Evolutionary conservation across 768 basidiomycete species (phyloP).

Genomic region (Lactarius akahatsu): DNA sequence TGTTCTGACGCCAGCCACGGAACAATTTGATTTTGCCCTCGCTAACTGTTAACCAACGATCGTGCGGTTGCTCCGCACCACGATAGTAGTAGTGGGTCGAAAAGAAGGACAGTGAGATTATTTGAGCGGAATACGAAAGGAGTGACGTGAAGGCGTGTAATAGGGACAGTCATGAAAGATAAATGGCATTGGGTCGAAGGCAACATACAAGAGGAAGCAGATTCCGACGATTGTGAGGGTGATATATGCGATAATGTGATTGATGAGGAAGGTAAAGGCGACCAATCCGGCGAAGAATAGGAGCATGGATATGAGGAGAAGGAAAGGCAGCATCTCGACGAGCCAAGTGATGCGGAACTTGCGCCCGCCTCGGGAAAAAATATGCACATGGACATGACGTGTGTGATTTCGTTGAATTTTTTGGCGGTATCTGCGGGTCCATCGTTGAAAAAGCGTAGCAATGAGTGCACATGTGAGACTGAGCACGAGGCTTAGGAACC

Average conservation of each 20-base stretch:
- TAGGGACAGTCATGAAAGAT: slow-evolving; percentile 3
- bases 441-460: slow-evolving; percentile 9
- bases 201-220: background rate
- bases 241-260: background rate
- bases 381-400: background rate
- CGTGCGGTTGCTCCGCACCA: no score
- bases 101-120: no score
- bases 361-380: slow-evolving; percentile 41
- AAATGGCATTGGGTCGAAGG: background rate
- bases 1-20: no score
- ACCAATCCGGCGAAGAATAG: slow-evolving; percentile 5
- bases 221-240: background rate
- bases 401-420: background rate
- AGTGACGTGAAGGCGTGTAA: background rate
- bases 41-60: no score
- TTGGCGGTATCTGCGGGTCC: slow-evolving; percentile 1
- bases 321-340: slow-evolving; percentile 38
- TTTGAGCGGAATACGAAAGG: no score
- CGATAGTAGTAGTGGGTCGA: no score
- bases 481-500: slow-evolving; percentile 5
- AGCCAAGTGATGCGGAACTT: slow-evolving; percentile 41
- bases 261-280: slow-evolving; percentile 4
- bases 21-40: no score
- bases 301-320: background rate
- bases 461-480: background rate